Base-by-base conservation (phyloP, 192 early-diverging fungal species). In the Coemansia sp. region DNA sequence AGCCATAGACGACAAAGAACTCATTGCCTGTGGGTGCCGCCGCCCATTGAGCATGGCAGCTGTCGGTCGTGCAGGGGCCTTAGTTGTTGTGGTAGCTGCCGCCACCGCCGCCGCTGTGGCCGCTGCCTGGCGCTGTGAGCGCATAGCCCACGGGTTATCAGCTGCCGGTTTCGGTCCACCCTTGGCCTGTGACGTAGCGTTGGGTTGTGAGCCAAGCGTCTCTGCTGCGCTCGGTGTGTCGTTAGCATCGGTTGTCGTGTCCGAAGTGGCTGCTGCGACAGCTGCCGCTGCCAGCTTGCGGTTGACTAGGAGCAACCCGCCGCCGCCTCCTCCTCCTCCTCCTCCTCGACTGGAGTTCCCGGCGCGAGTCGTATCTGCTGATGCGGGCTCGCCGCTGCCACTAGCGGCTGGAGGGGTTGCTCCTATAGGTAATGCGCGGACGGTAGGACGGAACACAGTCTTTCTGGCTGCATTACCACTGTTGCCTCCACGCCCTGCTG, bases 401-500 rank as follows among this genome's bases (percentile, higher is more conserved):
- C 52, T 14, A 26, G 34, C 6, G 52, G 50, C 38, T n/a, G 7
- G 20, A 21, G 35, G 18, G 21, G 45, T 5, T 28, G 25, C 52
- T 12, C 70, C 62, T 35, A 73, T 23, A 2, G 77, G 72, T 21
- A 62, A 58, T 26, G 72, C 71, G 9, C 72, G 77, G 10, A 79
- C 77, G 28, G 72, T 65, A 3, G 77, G 77, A 13, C 64, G 68
- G 10, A 79, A 79, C 9, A 79, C 72, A 1, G 65, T 21, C 52
- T 79, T 79, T 14, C 64, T 74, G 0, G 62, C 48, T 35, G 37
- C 37, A 16, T 37, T 57, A 26, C 53, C 52, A 16, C 64, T 42
- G 52, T 57, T 9, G 48, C 48, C 25, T 52, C 26, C 23, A 20
- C 61, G 23, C 13, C 48, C 52, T 25, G 12, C 52, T n/a, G 26